These are phyloP conservation scores for Camellia lanceoleosa DNA, from an alignment of 148 eudicot genomes.

Conservation along the genomic window DNA sequence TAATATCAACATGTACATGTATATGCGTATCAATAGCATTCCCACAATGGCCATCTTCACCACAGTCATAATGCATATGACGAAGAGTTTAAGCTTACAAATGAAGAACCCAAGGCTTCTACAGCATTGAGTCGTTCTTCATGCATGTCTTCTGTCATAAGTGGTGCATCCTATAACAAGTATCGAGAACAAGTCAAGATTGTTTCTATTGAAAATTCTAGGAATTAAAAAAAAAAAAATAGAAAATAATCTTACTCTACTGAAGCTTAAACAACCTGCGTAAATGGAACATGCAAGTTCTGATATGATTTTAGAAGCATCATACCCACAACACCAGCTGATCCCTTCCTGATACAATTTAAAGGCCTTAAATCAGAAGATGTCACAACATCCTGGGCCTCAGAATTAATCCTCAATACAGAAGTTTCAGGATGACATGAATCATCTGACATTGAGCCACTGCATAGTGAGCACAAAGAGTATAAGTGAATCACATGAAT, in stretches of 20 bases:
- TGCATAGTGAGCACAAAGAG: conserved; percentile 17
- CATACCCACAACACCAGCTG: conserved; percentile 63
- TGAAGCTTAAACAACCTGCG: conserved; percentile 54
- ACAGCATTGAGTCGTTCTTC: conserved; percentile 84
- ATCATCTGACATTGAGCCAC: conserved; percentile 30
- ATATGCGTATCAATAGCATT: neutral
- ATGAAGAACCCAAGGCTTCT: conserved; percentile 70
- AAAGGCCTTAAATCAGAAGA: conserved; percentile 28
- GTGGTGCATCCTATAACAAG: conserved; percentile 72
- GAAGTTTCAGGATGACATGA: conserved; percentile 26
- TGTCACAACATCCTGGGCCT: conserved; percentile 17
- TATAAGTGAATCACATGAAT: conserved; percentile 7
- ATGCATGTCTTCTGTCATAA: conserved; percentile 99
- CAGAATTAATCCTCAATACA: conserved; percentile 10
- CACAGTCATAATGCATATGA: conserved; percentile 6
- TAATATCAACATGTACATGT: neutral
- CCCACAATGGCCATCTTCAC: neutral
- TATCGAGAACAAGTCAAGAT: conserved; percentile 13
- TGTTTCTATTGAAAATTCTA: neutral
- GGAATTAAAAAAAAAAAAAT: neutral
- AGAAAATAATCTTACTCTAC: neutral
- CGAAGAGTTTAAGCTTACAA: conserved; percentile 45
- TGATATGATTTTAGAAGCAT: conserved; percentile 69
- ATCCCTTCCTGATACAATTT: conserved; percentile 54
- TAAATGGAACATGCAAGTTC: conserved; percentile 81